Conservation (phyloP, 306 rosid species). For the Glycine latifolia region DNA sequence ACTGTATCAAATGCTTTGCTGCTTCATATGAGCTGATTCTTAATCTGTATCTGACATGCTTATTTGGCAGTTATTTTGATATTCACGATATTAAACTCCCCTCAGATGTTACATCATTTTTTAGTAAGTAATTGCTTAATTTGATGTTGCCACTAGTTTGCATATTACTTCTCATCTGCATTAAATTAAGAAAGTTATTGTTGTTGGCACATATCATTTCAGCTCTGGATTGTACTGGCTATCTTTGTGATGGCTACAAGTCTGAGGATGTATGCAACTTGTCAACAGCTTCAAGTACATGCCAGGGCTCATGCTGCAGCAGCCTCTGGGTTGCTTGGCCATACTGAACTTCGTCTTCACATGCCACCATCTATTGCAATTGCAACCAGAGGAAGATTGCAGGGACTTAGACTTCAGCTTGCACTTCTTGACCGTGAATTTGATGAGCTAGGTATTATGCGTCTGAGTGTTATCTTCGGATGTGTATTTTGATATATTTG, state of each 20-base stretch:
- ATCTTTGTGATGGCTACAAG: constrained; percentile 64
- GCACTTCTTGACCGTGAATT: constrained; percentile 95
- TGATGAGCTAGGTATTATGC: constrained; percentile 75
- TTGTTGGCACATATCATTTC: constrained; percentile 30
- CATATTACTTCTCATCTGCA: constrained; percentile 26
- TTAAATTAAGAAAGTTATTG: constrained; percentile 7
- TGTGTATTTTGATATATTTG: constrained; percentile 29
- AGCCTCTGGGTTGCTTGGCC: constrained; percentile 86
- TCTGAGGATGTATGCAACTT: constrained; percentile 72
- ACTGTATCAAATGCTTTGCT: constrained; percentile 29
- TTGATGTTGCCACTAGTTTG: constrained; percentile 13
- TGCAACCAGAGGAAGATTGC: constrained; percentile 88
- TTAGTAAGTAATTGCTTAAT: constrained; percentile 57
- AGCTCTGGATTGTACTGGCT: constrained; percentile 88
- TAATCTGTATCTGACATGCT: constrained; percentile 32
- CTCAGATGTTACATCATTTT: constrained; percentile 82
- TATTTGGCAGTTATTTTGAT: constrained; percentile 69
- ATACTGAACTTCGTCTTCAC: constrained; percentile 78
- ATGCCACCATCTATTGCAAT: constrained; percentile 89
- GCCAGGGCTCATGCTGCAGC: constrained; percentile 92
- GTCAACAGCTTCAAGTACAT: constrained; percentile 93
- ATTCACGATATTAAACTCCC: constrained; percentile 63
- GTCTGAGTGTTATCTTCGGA: constrained; percentile 18
- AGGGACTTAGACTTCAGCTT: constrained; percentile 96
- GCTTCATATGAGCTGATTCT: constrained; percentile 14